Evolutionary conservation across 2,329 filamentous ascomycete species (phyloP).

Genomic region (Teratosphaeria viscida): DNA sequence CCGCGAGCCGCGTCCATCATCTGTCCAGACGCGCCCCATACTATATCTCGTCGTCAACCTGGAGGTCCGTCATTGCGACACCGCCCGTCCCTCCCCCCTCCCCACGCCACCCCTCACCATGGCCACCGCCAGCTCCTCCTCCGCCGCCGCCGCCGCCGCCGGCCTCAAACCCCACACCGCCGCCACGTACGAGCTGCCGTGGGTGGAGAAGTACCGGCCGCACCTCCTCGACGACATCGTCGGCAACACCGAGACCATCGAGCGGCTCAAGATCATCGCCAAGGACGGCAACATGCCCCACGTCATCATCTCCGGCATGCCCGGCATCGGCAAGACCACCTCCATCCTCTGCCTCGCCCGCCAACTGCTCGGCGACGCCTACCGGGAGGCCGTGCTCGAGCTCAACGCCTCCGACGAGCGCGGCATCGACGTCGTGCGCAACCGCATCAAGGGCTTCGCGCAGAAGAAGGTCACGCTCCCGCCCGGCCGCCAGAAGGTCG

Average conservation of each 20-base stretch:
- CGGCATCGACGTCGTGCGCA: conserved; percentile 93
- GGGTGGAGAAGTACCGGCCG: conserved; percentile 96
- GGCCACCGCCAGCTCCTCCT: conserved; percentile 39
- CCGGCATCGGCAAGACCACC: conserved; percentile 96
- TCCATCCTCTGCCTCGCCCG: conserved; percentile 87
- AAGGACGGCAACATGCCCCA: conserved; percentile 99
- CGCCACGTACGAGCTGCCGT: conserved; percentile 65
- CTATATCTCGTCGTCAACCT: background rate
- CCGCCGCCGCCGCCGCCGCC: conserved; percentile 23
- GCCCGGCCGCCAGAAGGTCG: conserved; percentile 81
- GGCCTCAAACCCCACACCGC: conserved; percentile 31
- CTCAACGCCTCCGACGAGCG: conserved; percentile 94
- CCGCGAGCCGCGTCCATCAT: background rate
- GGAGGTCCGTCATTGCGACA: background rate
- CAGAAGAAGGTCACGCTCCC: conserved; percentile 98
- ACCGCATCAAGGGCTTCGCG: conserved; percentile 95
- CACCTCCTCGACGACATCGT: conserved; percentile 94
- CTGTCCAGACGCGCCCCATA: background rate
- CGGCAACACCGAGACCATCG: conserved; percentile 94
- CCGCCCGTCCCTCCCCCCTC: background rate
- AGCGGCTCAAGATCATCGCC: conserved; percentile 94
- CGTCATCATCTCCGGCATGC: conserved; percentile 98
- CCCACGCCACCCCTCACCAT: conserved; percentile 19
- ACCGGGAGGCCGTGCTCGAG: conserved; percentile 95
- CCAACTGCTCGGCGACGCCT: conserved; percentile 81